Base-by-base conservation (phyloP, 345 rosid genomes). In the Anacardium occidentale region DNA sequence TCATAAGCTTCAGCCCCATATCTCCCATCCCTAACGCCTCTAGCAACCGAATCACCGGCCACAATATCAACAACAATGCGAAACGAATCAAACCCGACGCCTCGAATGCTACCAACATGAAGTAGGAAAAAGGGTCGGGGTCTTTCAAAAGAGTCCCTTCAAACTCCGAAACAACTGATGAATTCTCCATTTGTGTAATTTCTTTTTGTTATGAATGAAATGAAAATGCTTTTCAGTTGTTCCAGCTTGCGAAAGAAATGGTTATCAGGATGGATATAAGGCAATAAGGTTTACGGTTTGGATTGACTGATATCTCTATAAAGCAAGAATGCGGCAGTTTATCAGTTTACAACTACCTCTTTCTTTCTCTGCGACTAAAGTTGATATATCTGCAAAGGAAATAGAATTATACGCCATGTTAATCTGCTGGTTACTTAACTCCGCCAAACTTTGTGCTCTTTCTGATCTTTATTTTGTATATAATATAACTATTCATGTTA, bases 51-150 rank as follows among this genome's bases (percentile, higher is more conserved):
- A 94, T 84, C 66, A 87, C 74, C 2, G 98, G 98, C 94, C 94
- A 90, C 0, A 85, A 54, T 51, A 86, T 21, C 66, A 94, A 57
- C 76, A 94, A 20, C 58, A 81, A 20, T 7, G 82, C 80, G 44
- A 91, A 94, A n/a, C 98, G 94, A 29, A 91, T 22, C 56, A 91
- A 64, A 70, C 97, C 94, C 2, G 97, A 90, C 0, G 97, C 89
- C 76, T 94, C 98, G 22, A 94, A 94, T 32, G 96, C 96, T 4
- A 91, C 86, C 62, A 91, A 76, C 98, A 94, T 91, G 88, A 90
- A 94, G 86, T 91, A 94, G 1, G 89, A 87, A 75, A 94, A 91
- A 0, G 87, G 78, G 53, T 90, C 77, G 2, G 79, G 81, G 76
- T 87, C 86, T 71, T 80, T 87, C 67, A 94, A 18, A 20, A 94